These are phyloP conservation scores for Tothia fuscella DNA, from an alignment of 2,329 filamentous ascomycete genomes.

Conservation along the genomic window DNA sequence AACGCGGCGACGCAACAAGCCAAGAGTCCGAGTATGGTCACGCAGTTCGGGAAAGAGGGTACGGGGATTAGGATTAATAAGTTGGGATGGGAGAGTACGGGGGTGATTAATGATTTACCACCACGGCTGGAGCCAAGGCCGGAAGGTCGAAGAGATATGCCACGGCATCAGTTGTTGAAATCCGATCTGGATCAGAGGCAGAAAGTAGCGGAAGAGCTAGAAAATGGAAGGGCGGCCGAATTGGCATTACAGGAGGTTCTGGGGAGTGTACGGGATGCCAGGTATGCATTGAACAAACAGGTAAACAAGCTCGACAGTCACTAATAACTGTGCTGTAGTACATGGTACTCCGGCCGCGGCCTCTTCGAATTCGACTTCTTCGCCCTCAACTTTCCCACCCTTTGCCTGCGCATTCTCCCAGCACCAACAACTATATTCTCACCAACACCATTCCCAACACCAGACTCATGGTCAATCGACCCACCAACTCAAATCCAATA, in stretches of 20 bases:
- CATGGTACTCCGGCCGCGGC: slow-evolving; percentile 29
- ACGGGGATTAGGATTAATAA: slow-evolving; percentile 38
- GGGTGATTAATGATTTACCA: slow-evolving; percentile 65
- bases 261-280: slow-evolving; percentile 69
- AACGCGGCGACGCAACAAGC: slow-evolving; percentile 18
- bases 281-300: slow-evolving; percentile 40
- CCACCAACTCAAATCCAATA: slow-evolving; percentile 64
- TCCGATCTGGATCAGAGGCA: slow-evolving; percentile 52
- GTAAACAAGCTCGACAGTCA: slow-evolving; percentile 5
- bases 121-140: slow-evolving; percentile 23
- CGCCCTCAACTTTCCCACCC: slow-evolving; percentile 70
- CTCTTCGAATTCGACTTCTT: slow-evolving; percentile 75
- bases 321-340: slow-evolving; percentile 20
- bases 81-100: slow-evolving; percentile 63
- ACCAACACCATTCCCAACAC: slow-evolving; percentile 63
- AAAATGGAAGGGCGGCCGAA: slow-evolving; percentile 74
- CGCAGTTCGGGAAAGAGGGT: not conserved
- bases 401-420: slow-evolving; percentile 71
- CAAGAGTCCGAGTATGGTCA: slow-evolving; percentile 15
- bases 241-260: slow-evolving; percentile 74
- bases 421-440: slow-evolving; percentile 74
- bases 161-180: slow-evolving; percentile 32
- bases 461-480: slow-evolving; percentile 68
- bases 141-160: slow-evolving; percentile 22
- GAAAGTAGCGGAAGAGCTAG: slow-evolving; percentile 55